Base-by-base conservation (phyloP, 805 yeast genomes). In the Suhomyces faveliae region DNA sequence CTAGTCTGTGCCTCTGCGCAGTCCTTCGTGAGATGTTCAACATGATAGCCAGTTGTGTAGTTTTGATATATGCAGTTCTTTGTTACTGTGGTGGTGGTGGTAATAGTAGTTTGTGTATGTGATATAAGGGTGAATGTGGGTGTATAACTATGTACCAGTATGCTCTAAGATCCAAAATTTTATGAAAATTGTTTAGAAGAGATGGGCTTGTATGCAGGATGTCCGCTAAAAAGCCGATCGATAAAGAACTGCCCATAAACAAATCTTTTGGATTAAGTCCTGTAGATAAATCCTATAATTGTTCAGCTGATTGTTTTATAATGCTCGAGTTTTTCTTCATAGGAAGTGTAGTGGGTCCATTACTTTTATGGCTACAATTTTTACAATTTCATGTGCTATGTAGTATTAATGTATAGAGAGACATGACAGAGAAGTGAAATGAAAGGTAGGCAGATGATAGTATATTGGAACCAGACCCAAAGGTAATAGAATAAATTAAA, bases 131-230 rank as follows among this genome's bases (percentile, higher is more conserved):
- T 12, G 21, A 9, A 17, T 19, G 22, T 37, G 25, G 40, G 10
- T 5, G 25, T 17, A 19, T 37, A 6, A 13, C 12, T 39, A 22
- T 23, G 29, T 10, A 33, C 21, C 15, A 15, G 15, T 15, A 6
- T 33, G 12, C 19, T 15, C 8, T 33, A 9, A 33, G 37, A 33
- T 33, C 37, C 37, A 23, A 39, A 39, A 39, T 39, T 39, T 33
- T 33, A 33, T 13, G 27, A 21, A 39, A 39, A 39, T 19, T 37
- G 25, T 37, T 39, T 39, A 22, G 29, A 22, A 22, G 42, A 22
- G 42, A 39, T 39, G 42, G 42, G 42, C n/a, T 23, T 22, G 20
- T 39, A 23, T 39, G 42, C 42, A 39, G 42, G 42, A 5, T 17
- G n/a, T n/a, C n/a, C n/a, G n/a, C n/a, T n/a, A n/a, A n/a, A n/a